Evolutionary conservation across 2,329 filamentous ascomycete genomes (phyloP), one percentile per base, ranked within the genome.

Genomic region (Calonectria crousiana): DNA sequence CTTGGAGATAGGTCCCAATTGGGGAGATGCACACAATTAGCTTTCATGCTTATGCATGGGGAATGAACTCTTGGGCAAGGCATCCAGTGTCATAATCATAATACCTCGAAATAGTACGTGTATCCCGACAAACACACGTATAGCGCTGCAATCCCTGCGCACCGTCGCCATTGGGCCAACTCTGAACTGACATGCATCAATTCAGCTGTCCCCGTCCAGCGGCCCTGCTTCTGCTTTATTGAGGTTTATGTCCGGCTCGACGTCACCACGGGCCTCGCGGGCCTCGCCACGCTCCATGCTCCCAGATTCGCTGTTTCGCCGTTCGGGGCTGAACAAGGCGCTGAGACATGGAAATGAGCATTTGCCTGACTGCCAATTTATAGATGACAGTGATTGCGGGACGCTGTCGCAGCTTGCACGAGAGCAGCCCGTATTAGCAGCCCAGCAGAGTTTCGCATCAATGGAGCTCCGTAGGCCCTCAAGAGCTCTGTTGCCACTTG

Each of bases 171-270:
- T 32, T 32, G 30, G 8, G 34, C 26, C 20, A 18, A 11, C 20
- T 23, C 38, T 23, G 23, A 23, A 13, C 56, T 62, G n/a, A 62
- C 38, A 11, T 41, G 56, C 56, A 62, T 28, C 56, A 36, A 62
- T 30, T 62, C 34, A 41, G 41, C 18, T 16, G 30, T n/a, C 52
- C 36, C 38, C 38, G 56, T 38, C 74, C 16, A 28, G 38, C 58
- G 58, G 71, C 52, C 76, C 73, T 77, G 78, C 79, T 76, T 78
- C 78, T 78, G 56, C 69, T 73, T 73, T 62, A 70, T 79, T 74
- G 70, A 71, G 10, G 69, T 75, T 73, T 70, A 68, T 72, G 73
- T 69, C 73, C 71, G 60, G 11, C n/a, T 58, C 13, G 58, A 47
- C 60, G 44, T 56, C 69, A 51, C 56, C 62, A 75, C 51, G 60